Conservation (phyloP, 2,329 filamentous ascomycete species). For the Pyrenophora tritici-repentis region DNA sequence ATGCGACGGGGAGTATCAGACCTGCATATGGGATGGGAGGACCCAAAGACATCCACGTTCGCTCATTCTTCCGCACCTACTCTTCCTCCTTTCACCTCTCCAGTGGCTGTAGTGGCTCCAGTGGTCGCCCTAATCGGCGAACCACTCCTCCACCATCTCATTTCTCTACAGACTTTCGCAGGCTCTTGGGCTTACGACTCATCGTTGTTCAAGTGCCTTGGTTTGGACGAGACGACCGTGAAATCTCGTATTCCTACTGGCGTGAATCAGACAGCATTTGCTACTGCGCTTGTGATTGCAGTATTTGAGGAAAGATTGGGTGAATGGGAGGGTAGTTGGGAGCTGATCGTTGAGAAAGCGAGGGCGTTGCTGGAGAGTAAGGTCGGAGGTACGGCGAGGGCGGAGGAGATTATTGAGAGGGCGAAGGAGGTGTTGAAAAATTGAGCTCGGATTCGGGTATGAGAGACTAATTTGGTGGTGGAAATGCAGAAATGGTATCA, state of each 20-base stretch:
- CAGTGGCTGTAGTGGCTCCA: not conserved
- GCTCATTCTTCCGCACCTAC: too few species aligned
- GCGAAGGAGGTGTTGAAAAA: too few species aligned
- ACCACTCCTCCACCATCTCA: slow-evolving; percentile 51
- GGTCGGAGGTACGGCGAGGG: not conserved
- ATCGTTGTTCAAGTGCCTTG: not conserved
- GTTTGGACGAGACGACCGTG: slow-evolving; percentile 1
- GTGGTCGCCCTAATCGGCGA: slow-evolving; percentile 21
- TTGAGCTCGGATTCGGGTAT: too few species aligned
- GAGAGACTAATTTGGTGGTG: too few species aligned
- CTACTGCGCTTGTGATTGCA: slow-evolving; percentile 53
- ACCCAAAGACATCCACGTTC: too few species aligned
- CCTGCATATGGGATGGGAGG: too few species aligned
- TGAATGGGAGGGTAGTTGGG: slow-evolving; percentile 62
- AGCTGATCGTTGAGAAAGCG: slow-evolving; percentile 67
- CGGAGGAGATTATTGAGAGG: not conserved
- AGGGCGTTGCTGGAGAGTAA: slow-evolving; percentile 46
- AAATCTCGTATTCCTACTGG: not conserved
- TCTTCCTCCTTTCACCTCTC: too few species aligned
- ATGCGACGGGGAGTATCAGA: not conserved
- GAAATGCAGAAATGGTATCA: too few species aligned
- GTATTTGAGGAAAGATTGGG: slow-evolving; percentile 56
- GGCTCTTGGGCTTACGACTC: slow-evolving; percentile 56
- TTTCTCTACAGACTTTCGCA: slow-evolving; percentile 61
- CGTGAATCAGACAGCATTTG: slow-evolving; percentile 23